phyloP scores from a whole-genome alignment of 2,329 filamentous ascomycete genomes.

The Metarhizium album region DNA sequence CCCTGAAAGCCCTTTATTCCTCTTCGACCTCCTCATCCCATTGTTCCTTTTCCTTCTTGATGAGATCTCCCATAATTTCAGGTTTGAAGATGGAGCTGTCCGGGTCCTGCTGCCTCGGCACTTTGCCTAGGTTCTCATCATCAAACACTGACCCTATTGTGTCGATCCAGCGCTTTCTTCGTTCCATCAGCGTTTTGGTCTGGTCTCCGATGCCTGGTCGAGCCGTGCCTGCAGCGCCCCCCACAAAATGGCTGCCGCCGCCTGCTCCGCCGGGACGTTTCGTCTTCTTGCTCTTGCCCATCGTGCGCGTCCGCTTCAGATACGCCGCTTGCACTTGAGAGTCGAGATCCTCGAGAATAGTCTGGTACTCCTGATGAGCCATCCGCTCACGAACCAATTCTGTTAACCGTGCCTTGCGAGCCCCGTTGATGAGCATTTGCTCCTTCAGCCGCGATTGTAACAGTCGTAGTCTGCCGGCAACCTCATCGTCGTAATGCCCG shows the following conservation, averaged over 20 bases:
- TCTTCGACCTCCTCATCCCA: constrained; percentile 76
- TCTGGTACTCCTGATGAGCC: constrained; percentile 93
- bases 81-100: constrained; percentile 63
- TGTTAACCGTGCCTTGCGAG: constrained; percentile 74
- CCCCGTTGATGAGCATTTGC: constrained; percentile 79
- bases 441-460: constrained; percentile 75
- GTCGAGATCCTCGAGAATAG: constrained; percentile 93
- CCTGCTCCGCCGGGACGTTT: constrained; percentile 68
- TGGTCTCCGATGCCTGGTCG: constrained; percentile 81
- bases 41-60: constrained; percentile 66
- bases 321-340: constrained; percentile 91
- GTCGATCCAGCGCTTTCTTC: constrained; percentile 78
- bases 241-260: constrained; percentile 55
- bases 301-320: constrained; percentile 85
- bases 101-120: constrained; percentile 57
- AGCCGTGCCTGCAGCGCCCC: constrained; percentile 51
- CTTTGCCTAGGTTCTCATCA: constrained; percentile 61
- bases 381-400: constrained; percentile 87
- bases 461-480: constrained; percentile 77
- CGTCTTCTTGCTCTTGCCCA: constrained; percentile 89
- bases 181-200: constrained; percentile 86
- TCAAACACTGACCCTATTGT: constrained; percentile 87
- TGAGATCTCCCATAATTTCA: constrained; percentile 58
- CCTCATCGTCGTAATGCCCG: constrained; percentile 84
- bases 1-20: constrained; percentile 24